Conservation (phyloP, 495 filamentous ascomycete species). For the Hypoxylon lienhwacheense region DNA sequence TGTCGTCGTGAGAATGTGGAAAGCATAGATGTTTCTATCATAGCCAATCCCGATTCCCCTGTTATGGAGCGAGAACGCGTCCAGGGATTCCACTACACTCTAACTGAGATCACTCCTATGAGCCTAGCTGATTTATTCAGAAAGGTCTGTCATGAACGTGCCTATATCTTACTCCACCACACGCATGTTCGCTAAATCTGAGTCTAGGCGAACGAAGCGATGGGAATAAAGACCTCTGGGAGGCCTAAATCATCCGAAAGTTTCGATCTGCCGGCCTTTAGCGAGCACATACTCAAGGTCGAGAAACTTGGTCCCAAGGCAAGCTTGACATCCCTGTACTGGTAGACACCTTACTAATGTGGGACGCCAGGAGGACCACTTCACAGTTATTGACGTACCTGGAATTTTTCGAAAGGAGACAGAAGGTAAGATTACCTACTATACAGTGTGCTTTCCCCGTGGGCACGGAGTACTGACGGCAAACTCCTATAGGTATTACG, state of each 20-base stretch:
- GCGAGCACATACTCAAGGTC: slow-evolving; percentile 59
- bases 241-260: slow-evolving; percentile 22
- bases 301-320: slow-evolving; percentile 59
- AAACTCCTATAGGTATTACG: slow-evolving; percentile 34
- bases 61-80: slow-evolving; percentile 18
- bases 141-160: slow-evolving; percentile 22
- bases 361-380: slow-evolving; percentile 46
- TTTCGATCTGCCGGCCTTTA: slow-evolving; percentile 47
- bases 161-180: background rate
- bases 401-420: slow-evolving; percentile 61
- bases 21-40: slow-evolving; percentile 49
- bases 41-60: slow-evolving; percentile 40
- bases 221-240: slow-evolving; percentile 44
- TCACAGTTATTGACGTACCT: slow-evolving; percentile 64
- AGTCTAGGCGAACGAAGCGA: slow-evolving; percentile 47
- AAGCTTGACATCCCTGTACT: background rate
- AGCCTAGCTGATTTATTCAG: slow-evolving; percentile 37
- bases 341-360: background rate
- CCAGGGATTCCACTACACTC: slow-evolving; percentile 24
- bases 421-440: slow-evolving; percentile 31
- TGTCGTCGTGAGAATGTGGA: slow-evolving; percentile 46
- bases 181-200: slow-evolving; percentile 13
- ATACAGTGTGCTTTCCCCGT: background rate
- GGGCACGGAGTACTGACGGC: background rate
- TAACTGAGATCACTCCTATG: slow-evolving; percentile 26